Conservation (phyloP, 129 eudicot genomes). For the Artemisia argyi region DNA sequence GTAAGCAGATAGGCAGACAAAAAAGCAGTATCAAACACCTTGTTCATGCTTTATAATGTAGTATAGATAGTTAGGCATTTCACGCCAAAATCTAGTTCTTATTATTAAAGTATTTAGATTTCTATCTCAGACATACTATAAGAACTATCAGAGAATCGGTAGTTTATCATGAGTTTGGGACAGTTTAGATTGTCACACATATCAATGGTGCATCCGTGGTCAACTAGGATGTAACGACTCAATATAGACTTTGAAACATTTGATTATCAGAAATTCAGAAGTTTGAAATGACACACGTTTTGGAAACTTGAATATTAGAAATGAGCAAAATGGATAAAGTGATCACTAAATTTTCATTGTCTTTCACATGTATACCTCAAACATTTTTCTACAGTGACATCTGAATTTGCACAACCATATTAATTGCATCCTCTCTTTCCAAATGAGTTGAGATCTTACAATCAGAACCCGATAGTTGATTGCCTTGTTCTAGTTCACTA, state of each 20-base stretch:
- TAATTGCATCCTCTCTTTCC: neutral
- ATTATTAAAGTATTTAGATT: too few relatives aligned
- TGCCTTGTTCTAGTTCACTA: conserved; percentile 5
- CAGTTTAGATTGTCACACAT: too few relatives aligned
- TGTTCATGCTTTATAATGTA: too few relatives aligned
- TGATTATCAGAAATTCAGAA: neutral
- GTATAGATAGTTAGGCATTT: too few relatives aligned
- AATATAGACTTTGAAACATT: conserved; percentile 2
- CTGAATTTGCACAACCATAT: neutral
- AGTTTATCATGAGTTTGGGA: too few relatives aligned
- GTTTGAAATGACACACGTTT: neutral
- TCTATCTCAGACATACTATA: neutral
- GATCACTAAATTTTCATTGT: neutral
- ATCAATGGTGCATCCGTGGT: too few relatives aligned
- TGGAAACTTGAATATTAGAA: neutral
- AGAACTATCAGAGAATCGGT: neutral
- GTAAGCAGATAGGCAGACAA: too few relatives aligned
- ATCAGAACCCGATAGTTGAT: neutral
- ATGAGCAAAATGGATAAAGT: neutral
- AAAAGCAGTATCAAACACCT: too few relatives aligned
- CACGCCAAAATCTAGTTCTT: too few relatives aligned
- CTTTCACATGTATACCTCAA: neutral
- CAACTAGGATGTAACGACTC: conserved; percentile 1
- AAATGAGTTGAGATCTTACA: neutral
- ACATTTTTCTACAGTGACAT: neutral